A percentile compares a stretch with the other conserved stretches of the same genome.
Evolutionary conservation across 2,329 filamentous ascomycete genomes (phyloP).

Genomic region (Neopestalotiopsis clavispora): DNA sequence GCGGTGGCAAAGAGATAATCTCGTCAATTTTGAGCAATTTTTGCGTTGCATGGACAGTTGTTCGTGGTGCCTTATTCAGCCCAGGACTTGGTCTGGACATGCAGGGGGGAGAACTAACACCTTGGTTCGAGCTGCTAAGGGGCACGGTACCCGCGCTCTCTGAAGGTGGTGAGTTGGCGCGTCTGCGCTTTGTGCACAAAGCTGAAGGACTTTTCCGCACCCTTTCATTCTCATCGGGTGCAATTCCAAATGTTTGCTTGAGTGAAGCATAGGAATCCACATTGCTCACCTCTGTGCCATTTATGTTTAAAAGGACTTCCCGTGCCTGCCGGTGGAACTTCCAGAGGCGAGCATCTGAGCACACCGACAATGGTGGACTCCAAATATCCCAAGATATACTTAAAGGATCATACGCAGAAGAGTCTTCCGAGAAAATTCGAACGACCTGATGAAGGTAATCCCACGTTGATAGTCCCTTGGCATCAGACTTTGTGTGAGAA

Average conservation of each 20-base stretch:
- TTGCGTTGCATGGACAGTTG: background rate
- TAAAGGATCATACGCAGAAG: background rate
- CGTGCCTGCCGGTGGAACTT: background rate
- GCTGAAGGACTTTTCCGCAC: background rate
- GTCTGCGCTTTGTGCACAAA: background rate
- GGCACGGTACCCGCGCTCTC: background rate
- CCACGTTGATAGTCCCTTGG: background rate
- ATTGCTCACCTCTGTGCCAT: background rate
- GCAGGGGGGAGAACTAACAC: background rate
- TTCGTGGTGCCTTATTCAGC: background rate
- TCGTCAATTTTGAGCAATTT: background rate
- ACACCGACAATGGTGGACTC: background rate
- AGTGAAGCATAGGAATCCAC: background rate
- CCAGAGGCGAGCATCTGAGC: background rate
- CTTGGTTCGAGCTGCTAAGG: background rate
- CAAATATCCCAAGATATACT: background rate
- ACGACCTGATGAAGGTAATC: background rate
- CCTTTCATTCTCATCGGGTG: background rate
- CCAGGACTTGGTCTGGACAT: background rate
- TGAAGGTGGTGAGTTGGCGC: background rate
- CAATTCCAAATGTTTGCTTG: background rate
- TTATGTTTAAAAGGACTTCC: background rate
- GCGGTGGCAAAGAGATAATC: background rate
- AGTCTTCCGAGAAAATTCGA: background rate
- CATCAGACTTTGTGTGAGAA: background rate